These are phyloP conservation scores for Candida jianshihensis DNA, from an alignment of 805 yeast genomes.

Conservation along the genomic window DNA sequence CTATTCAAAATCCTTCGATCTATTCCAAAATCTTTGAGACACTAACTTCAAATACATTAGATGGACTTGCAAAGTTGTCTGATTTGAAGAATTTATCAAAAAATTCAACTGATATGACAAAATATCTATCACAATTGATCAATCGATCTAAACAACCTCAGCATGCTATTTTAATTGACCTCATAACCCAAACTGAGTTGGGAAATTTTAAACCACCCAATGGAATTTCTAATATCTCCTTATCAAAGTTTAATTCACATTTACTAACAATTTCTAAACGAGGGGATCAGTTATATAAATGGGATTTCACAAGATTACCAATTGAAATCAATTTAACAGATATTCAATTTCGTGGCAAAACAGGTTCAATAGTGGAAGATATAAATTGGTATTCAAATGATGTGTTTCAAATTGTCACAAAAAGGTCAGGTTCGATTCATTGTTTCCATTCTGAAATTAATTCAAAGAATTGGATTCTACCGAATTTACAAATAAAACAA, in stretches of 20 bases:
- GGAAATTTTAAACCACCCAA: slow-evolving; percentile 50
- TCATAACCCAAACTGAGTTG: slow-evolving; percentile 31
- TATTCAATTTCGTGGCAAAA: slow-evolving; percentile 55
- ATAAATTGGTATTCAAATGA: slow-evolving; percentile 48
- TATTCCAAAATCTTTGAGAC: slow-evolving; percentile 32
- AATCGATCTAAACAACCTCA: slow-evolving; percentile 17
- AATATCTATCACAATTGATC: slow-evolving; percentile 10
- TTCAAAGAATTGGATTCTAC: slow-evolving; percentile 18
- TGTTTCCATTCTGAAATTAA: slow-evolving; percentile 37
- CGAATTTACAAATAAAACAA: slow-evolving; percentile 9
- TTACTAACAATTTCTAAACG: slow-evolving; percentile 46
- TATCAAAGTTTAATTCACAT: slow-evolving; percentile 55
- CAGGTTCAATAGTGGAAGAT: slow-evolving; percentile 45
- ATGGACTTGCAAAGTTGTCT: slow-evolving; percentile 40
- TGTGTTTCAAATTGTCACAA: slow-evolving; percentile 41
- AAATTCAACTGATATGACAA: slow-evolving; percentile 8
- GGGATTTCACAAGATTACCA: slow-evolving; percentile 54
- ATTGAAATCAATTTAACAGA: slow-evolving; percentile 47
- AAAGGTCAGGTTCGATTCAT: slow-evolving; percentile 52
- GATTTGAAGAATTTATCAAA: slow-evolving; percentile 24
- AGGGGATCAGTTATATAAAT: slow-evolving; percentile 57
- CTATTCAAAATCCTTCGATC: slow-evolving; percentile 15
- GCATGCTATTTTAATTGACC: slow-evolving; percentile 40
- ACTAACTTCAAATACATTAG: slow-evolving; percentile 47
- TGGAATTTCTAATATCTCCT: slow-evolving; percentile 52